Evolutionary conservation across 1,284 basidiomycete species (phyloP), one percentile per base, ranked within the genome.

Genomic region (Boletus smithii): DNA sequence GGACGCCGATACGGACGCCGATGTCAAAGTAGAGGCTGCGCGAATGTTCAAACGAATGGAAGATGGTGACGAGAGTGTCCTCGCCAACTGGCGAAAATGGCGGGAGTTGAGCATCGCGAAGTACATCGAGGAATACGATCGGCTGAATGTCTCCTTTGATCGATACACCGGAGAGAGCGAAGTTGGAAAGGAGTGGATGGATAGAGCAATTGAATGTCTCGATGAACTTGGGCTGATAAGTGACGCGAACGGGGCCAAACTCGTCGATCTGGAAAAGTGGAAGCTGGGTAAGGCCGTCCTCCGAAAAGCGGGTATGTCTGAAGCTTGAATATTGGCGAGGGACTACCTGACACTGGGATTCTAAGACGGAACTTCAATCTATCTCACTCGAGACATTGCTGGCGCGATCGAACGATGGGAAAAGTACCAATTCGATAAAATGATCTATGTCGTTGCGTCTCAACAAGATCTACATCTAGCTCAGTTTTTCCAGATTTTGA

Each of bases 1-100:
- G 57, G 93, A 95, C 50, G 90, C 89, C 4, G 80, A 82, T 23
- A 61, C 70, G 3, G 83, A 91, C 56, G 81, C 85, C 1, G 63
- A 74, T 16, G 85, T 95, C 56, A 93, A 95, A 69, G 79, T 77
- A 10, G 81, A 85, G 52, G 95, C 95, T 1, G 89, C 94, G 4
- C 76, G 78, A 50, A 95, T 91, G 77, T 99, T 99, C 79, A 94
- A 88, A 70, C 83, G 84, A 17, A 98, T 99, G 94, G 95, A 99
- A 69, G 90, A 94, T 53, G 91, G 91, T 29, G 92, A 97, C 56
- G 81, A 90, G 55, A 75, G 74, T 23, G 87, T 91, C 3, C 78
- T 99, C 32, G 77, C 76, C 46, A 85, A 97, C 65, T 99, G 95
- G 95, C 78, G 85, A 26, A 81, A 88, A 53, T 99, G 97, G 90